Evolutionary conservation across 129 eudicot species (phyloP), one percentile per base, ranked within the genome.

Genomic region (Flaveria bidentis): DNA sequence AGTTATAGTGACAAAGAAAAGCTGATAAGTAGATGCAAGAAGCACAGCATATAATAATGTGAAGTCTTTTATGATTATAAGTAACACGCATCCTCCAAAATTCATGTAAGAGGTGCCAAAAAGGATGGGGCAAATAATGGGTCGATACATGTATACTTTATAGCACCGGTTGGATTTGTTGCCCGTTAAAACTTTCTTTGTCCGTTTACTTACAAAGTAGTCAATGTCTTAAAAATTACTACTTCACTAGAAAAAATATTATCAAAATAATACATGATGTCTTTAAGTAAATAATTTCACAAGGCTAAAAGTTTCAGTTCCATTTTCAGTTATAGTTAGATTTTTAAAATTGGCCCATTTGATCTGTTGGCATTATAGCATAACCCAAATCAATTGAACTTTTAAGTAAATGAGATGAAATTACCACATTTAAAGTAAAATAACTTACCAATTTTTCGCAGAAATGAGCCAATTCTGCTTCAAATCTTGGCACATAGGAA

Each of bases 391-490:
- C 1, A 3, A 16, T 39, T 7, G 14, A 36, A 28, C 14, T 36
- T 15, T 6, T n/a, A 7, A 16, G 49, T 33, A 36, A 63, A 65
- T 0, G 26, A 26, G 70, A 30, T 65, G 25, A 36, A 65, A 16
- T 10, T 42, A 39, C 57, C 52, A 69, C 22, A 57, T 46, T 42
- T n/a, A 9, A 52, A 33, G 51, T 46, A 30, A 63, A 57, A 69
- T 0, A 62, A 69, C 97, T 75, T 84, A 82, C 99, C 99, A 94
- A 82, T 76, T 89, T 94, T 85, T 94, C 97, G 42, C 99, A 94
- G 82, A 84, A 94, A 78, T 91, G 97, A 26, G 97, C 97, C 72
- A 94, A 88, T 76, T 94, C 97, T 64, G 93, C 97, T 91, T 94
- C 99, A 80, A 94, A 94, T 78, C 85, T 88, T 56, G 97, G 99